Conservation (phyloP, 257 asterid species). For the Forsythia viridissima region DNA sequence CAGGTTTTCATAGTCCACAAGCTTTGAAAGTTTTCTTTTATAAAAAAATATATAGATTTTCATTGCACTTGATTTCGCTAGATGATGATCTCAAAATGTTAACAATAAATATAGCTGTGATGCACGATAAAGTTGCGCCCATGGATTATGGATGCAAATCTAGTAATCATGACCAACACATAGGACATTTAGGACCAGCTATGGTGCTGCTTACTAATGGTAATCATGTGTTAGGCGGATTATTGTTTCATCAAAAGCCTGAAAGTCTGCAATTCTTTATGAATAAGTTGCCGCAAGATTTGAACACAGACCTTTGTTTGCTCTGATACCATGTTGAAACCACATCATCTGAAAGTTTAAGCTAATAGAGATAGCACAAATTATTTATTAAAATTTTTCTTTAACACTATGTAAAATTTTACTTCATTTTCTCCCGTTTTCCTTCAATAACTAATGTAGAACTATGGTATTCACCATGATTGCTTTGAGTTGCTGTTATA, state of each 20-base stretch:
- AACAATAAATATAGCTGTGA: neutral
- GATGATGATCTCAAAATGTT: neutral
- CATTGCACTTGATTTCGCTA: neutral
- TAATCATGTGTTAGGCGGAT: neutral
- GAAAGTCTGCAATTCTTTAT: neutral
- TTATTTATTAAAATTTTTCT: neutral
- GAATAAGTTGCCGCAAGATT: neutral
- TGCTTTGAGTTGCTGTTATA: neutral
- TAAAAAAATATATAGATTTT: neutral
- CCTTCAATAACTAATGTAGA: neutral
- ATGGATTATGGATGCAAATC: neutral
- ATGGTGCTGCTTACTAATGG: neutral
- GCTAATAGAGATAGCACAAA: neutral
- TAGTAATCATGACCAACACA: neutral
- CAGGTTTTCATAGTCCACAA: neutral
- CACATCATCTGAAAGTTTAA: neutral
- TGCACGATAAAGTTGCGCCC: neutral
- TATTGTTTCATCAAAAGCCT: neutral
- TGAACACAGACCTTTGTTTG: neutral
- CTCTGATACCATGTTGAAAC: neutral
- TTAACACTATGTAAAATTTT: neutral
- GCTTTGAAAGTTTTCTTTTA: neutral
- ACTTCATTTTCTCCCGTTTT: neutral
- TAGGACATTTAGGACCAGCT: neutral
- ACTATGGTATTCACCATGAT: neutral